A percentile compares a stretch with the other conserved stretches of the same genome.
These are phyloP conservation scores for Brassica hybrid DNA, from an alignment of 441 rosid genomes.

Conservation along the genomic window DNA sequence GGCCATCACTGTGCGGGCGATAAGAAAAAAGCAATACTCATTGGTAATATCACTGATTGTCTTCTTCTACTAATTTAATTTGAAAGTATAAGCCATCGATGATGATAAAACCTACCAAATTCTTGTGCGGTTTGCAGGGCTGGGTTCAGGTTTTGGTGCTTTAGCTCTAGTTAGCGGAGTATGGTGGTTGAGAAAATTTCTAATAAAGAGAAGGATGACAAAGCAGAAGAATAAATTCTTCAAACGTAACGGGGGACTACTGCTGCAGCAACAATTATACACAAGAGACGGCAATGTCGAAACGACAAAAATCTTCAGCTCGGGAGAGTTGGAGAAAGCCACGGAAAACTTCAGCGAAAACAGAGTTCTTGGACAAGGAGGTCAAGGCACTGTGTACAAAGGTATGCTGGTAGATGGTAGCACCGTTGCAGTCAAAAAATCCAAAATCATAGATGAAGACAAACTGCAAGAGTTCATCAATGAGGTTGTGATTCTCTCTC, in stretches of 20 bases:
- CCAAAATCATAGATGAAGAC: slow-evolving; percentile 71
- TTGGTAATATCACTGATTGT: slow-evolving; percentile 18
- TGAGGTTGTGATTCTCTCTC: slow-evolving; percentile 78
- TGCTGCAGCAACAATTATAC: slow-evolving; percentile 30
- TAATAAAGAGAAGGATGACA: slow-evolving; percentile 1
- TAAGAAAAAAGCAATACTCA: slow-evolving; percentile 1
- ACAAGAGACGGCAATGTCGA: slow-evolving; percentile 12
- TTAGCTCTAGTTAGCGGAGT: slow-evolving; percentile 14
- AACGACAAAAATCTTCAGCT: slow-evolving; percentile 46
- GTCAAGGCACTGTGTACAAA: slow-evolving; percentile 51
- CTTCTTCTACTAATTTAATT: too few relatives aligned
- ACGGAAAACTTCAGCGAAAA: slow-evolving; percentile 40
- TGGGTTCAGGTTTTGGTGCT: slow-evolving; percentile 20
- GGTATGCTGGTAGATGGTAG: slow-evolving; percentile 60
- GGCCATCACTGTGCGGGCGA: background rate
- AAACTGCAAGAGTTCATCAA: slow-evolving; percentile 61
- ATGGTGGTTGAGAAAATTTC: slow-evolving; percentile 27
- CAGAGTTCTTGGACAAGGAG: background rate
- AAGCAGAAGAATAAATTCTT: slow-evolving; percentile 36
- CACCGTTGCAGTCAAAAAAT: slow-evolving; percentile 67
- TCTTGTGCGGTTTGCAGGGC: background rate
- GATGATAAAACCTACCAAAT: too few relatives aligned
- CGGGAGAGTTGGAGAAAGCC: slow-evolving; percentile 70
- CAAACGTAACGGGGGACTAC: slow-evolving; percentile 46
- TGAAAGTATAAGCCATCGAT: too few relatives aligned